phyloP scores from a whole-genome alignment of 1,284 basidiomycete genomes.

The Meira nashicola region DNA sequence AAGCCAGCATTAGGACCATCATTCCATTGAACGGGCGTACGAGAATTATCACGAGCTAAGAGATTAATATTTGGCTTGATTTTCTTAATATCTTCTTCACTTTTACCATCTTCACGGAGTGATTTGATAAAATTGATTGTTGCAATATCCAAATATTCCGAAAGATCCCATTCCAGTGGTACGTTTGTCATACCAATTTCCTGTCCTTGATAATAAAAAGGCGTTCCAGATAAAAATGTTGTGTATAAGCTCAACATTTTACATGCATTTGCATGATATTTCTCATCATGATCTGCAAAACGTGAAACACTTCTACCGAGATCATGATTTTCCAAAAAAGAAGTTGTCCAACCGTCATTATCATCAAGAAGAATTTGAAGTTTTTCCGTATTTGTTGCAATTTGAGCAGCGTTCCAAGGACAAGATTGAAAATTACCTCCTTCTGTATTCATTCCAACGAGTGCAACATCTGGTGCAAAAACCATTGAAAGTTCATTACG shows the following conservation, averaged over 20 bases:
- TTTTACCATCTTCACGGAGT: conserved; percentile 16
- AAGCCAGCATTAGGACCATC: conserved; percentile 62
- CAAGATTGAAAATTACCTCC: conserved; percentile 2
- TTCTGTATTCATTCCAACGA: conserved; percentile 58
- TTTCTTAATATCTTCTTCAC: conserved; percentile 21
- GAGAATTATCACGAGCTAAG: conserved; percentile 67
- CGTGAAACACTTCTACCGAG: conserved; percentile 59
- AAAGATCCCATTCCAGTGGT: conserved; percentile 63
- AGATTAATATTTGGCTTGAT: conserved; percentile 56
- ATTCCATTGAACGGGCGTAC: conserved; percentile 69
- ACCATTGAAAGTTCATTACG: conserved; percentile 60
- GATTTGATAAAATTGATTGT: conserved; percentile 32
- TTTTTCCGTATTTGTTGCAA: conserved; percentile 59
- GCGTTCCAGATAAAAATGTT: conserved; percentile 63
- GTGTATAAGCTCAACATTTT: conserved; percentile 66
- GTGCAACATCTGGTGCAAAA: conserved; percentile 61
- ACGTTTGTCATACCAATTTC: conserved; percentile 66
- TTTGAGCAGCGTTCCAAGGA: conserved; percentile 59
- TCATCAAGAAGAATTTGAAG: conserved; percentile 59
- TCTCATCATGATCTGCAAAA: conserved; percentile 62
- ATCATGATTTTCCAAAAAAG: conserved; percentile 63
- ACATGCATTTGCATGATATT: conserved; percentile 61
- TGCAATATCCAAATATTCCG: conserved; percentile 56
- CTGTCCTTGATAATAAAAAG: conserved; percentile 67
- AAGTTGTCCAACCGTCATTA: conserved; percentile 35